These are phyloP conservation scores for Cotoneaster glaucophyllus DNA, from an alignment of 306 rosid genomes.

Conservation along the genomic window DNA sequence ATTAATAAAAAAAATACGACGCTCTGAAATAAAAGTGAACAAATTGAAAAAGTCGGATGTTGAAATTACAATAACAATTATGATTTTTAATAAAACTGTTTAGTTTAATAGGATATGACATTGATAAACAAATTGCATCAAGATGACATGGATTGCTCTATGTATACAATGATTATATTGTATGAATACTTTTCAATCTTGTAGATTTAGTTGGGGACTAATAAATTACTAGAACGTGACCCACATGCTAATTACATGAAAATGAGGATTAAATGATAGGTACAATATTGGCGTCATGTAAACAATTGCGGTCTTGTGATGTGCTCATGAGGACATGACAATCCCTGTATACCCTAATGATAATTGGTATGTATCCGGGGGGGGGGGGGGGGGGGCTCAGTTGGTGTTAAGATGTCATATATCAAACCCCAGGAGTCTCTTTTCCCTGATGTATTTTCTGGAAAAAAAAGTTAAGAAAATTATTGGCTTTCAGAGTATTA, in stretches of 20 bases:
- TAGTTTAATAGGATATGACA: neutral
- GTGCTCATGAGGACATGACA: neutral
- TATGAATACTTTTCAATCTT: neutral
- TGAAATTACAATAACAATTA: neutral
- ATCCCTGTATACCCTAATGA: neutral
- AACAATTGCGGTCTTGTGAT: neutral
- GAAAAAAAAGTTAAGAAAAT: neutral
- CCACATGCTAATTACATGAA: conserved; percentile 6
- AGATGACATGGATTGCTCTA: neutral
- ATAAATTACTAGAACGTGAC: neutral
- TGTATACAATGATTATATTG: neutral
- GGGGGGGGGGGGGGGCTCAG: neutral
- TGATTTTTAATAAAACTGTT: too few relatives aligned
- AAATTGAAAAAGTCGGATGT: too few relatives aligned
- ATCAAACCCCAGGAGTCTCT: neutral
- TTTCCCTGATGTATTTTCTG: neutral
- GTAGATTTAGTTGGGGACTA: neutral
- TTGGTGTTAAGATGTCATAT: conserved; percentile 1
- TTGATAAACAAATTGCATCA: neutral
- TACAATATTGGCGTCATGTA: neutral
- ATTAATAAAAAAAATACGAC: neutral
- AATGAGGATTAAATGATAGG: neutral
- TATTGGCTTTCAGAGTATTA: neutral
- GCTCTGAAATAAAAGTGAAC: too few relatives aligned
- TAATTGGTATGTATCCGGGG: neutral